Evolutionary conservation across 129 eudicot genomes (phyloP).

Genomic region (Kitagawia praeruptora): DNA sequence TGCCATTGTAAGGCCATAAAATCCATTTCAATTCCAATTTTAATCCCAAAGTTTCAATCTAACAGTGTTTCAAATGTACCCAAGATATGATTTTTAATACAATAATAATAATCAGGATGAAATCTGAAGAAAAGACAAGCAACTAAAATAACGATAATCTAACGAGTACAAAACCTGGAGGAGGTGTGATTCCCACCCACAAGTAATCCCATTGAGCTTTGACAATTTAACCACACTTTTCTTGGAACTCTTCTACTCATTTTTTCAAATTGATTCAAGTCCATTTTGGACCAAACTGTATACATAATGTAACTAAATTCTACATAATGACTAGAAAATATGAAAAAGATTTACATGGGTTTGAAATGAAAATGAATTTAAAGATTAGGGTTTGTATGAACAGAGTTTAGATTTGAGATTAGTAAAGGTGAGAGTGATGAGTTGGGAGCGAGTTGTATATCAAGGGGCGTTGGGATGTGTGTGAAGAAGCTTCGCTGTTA

Average conservation of each 20-base stretch:
- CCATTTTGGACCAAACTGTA: conserved; percentile 21
- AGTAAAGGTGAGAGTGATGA: not conserved
- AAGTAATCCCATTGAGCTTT: conserved; percentile 71
- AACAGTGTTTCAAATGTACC: conserved; percentile 3
- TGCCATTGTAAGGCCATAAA: conserved; percentile 61
- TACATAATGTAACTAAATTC: not conserved
- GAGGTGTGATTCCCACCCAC: conserved; percentile 99
- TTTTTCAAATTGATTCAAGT: conserved; percentile 25
- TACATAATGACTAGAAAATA: conserved; percentile 10
- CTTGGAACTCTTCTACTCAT: conserved; percentile 50
- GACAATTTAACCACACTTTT: conserved; percentile 72
- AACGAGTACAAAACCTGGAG: conserved; percentile 98
- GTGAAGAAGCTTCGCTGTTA: not conserved
- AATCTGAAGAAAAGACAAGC: conserved; percentile 16
- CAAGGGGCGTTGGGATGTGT: not conserved
- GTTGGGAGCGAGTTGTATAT: not conserved
- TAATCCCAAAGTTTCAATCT: conserved; percentile 6
- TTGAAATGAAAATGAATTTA: not conserved
- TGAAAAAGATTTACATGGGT: not conserved
- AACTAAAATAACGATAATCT: conserved; percentile 12
- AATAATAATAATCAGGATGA: conserved; percentile 12
- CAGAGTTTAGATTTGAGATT: not conserved
- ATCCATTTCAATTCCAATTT: conserved; percentile 28
- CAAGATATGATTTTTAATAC: not conserved
- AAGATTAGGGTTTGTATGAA: not conserved